phyloP scores from a whole-genome alignment of 2,329 filamentous ascomycete species.

The Claviceps sorghi region DNA sequence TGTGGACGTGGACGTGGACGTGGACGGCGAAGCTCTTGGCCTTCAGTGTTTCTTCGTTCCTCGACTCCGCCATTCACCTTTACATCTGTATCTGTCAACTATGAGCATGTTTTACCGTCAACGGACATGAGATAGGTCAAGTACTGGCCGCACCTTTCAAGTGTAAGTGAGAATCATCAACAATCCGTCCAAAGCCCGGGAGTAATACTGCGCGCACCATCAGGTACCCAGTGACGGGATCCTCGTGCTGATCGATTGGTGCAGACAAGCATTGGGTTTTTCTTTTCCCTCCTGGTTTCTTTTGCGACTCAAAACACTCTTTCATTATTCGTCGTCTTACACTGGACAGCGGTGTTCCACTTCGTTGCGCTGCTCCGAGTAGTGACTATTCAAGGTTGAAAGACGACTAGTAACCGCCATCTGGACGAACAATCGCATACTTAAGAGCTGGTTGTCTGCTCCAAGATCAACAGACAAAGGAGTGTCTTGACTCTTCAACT shows the following conservation, averaged over 20 bases:
- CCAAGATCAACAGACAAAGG: not conserved
- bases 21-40: not conserved
- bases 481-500: not conserved
- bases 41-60: not conserved
- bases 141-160: not conserved
- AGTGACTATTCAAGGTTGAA: too few relatives aligned
- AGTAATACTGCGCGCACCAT: not conserved
- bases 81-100: not conserved
- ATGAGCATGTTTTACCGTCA: not conserved
- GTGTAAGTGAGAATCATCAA: not conserved
- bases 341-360: not conserved
- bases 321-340: not conserved
- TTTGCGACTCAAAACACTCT: not conserved
- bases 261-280: not conserved
- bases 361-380: not conserved
- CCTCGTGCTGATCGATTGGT: not conserved
- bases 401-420: not conserved
- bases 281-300: not conserved
- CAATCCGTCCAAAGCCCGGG: not conserved
- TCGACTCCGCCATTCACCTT: not conserved
- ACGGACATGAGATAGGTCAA: slow-evolving; percentile 1
- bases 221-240: not conserved
- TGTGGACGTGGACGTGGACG: not conserved
- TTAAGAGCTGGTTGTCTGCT: not conserved
- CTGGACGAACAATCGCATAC: not conserved